A percentile compares a stretch with the other conserved stretches of the same genome.
phyloP scores from a whole-genome alignment of 2,329 filamentous ascomycete species.

The Sodiomyces alkalinus region DNA sequence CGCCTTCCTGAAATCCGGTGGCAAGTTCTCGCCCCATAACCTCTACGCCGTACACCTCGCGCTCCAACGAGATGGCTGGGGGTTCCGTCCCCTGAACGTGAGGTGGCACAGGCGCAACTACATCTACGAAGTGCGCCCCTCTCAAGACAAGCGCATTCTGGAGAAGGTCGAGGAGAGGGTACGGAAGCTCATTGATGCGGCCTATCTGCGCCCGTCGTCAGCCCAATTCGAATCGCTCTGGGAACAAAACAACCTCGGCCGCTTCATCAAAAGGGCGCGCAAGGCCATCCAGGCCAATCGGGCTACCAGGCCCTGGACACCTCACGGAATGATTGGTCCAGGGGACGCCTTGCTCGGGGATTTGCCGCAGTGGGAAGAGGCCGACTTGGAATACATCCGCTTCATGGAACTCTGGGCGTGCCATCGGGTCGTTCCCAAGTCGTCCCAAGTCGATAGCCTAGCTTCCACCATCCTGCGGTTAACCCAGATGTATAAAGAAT shows the following conservation, averaged over 20 bases:
- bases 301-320: constrained; percentile 29
- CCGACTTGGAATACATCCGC: constrained; percentile 41
- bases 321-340: constrained; percentile 32
- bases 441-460: constrained; percentile 7
- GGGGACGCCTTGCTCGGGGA: constrained; percentile 9
- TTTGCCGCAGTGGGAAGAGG: constrained; percentile 24
- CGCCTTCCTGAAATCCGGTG: constrained; percentile 16
- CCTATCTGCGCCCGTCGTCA: constrained; percentile 4
- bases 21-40: constrained; percentile 27
- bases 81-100: constrained; percentile 38
- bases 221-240: constrained; percentile 3
- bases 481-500: constrained; percentile 41
- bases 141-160: constrained; percentile 32
- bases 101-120: constrained; percentile 8
- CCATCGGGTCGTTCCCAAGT: constrained; percentile 5
- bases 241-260: constrained; percentile 18
- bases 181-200: constrained; percentile 34
- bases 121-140: constrained; percentile 25
- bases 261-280: constrained; percentile 35
- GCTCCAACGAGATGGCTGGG: constrained; percentile 42
- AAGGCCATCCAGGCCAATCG: constrained; percentile 36
- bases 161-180: constrained; percentile 34
- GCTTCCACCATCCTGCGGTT: constrained; percentile 47
- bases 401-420: constrained; percentile 56
- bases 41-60: constrained; percentile 59